Evolutionary conservation across 345 rosid species (phyloP).

Genomic region (Leavenworthia alabamica): DNA sequence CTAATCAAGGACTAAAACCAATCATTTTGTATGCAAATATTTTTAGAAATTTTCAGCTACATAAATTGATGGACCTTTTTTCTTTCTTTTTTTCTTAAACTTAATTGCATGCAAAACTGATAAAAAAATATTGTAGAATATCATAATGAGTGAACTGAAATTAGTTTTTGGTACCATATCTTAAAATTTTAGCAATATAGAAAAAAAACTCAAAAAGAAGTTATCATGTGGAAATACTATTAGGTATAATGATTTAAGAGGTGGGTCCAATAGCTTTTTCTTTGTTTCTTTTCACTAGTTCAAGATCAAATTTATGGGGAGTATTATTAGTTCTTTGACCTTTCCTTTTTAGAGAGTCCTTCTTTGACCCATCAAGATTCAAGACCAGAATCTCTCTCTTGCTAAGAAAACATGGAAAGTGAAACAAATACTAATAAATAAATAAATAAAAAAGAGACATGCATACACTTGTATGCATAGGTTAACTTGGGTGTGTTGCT

Average conservation of each 20-base stretch:
- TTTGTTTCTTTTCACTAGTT: constrained; percentile 34
- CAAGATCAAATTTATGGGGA: constrained; percentile 38
- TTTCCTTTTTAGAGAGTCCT: constrained; percentile 33
- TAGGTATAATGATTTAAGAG: constrained; percentile 30
- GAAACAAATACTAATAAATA: background rate
- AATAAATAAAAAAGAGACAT: background rate
- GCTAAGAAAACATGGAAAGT: constrained; percentile 14
- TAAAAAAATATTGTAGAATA: background rate
- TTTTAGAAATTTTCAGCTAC: background rate
- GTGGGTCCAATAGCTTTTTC: constrained; percentile 36
- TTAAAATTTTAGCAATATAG: constrained; percentile 6
- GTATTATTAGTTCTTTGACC: constrained; percentile 38
- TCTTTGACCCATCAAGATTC: constrained; percentile 35
- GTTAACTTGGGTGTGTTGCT: constrained; percentile 19
- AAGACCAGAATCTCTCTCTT: constrained; percentile 26
- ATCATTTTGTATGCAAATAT: background rate
- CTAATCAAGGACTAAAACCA: background rate
- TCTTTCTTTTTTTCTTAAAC: background rate
- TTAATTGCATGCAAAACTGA: background rate
- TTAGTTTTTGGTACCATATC: background rate
- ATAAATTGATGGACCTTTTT: background rate
- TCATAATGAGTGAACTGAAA: background rate
- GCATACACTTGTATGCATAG: constrained; percentile 16
- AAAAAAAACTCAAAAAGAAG: no score
- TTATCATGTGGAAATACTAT: constrained; percentile 24